A percentile compares a stretch with the other conserved stretches of the same genome.
These are phyloP conservation scores for Penicillium brevicompactum DNA, from an alignment of 2,329 filamentous ascomycete species.

Conservation along the genomic window DNA sequence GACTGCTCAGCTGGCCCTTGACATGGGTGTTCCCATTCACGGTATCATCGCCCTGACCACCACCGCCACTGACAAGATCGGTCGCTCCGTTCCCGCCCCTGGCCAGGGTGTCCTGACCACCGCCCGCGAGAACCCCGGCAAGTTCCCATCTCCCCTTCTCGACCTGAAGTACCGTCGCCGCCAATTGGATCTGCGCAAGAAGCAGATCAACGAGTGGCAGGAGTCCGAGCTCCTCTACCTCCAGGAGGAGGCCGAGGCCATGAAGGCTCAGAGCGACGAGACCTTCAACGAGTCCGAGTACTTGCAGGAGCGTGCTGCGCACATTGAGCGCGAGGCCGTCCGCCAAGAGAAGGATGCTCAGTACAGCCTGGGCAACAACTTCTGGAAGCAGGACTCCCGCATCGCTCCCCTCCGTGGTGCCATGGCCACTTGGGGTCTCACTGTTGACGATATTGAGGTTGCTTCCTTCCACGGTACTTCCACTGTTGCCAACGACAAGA, in stretches of 20 bases:
- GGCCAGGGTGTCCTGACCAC: conserved; percentile 96
- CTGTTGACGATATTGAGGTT: conserved; percentile 90
- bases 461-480: conserved; percentile 99
- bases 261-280: conserved; percentile 74
- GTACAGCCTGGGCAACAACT: conserved; percentile 92
- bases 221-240: conserved; percentile 92
- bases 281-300: conserved; percentile 82
- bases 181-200: conserved; percentile 90
- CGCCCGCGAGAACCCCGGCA: conserved; percentile 85
- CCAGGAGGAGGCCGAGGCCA: conserved; percentile 87
- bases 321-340: conserved; percentile 84
- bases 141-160: conserved; percentile 91
- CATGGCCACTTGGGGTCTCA: conserved; percentile 96
- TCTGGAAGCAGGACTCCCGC: conserved; percentile 94
- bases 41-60: conserved; percentile 91
- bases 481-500: conserved; percentile 98
- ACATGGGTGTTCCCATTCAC: conserved; percentile 98
- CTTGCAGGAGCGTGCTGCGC: conserved; percentile 76
- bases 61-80: conserved; percentile 98
- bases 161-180: conserved; percentile 97
- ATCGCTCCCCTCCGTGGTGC: conserved; percentile 96
- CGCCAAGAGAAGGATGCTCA: conserved; percentile 93
- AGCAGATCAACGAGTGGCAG: conserved; percentile 94
- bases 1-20: conserved; percentile 91
- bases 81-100: conserved; percentile 92